Evolutionary conservation across 1,284 basidiomycete genomes (phyloP), one percentile per base, ranked within the genome.

Genomic region (Coniferiporia sulphurascens): DNA sequence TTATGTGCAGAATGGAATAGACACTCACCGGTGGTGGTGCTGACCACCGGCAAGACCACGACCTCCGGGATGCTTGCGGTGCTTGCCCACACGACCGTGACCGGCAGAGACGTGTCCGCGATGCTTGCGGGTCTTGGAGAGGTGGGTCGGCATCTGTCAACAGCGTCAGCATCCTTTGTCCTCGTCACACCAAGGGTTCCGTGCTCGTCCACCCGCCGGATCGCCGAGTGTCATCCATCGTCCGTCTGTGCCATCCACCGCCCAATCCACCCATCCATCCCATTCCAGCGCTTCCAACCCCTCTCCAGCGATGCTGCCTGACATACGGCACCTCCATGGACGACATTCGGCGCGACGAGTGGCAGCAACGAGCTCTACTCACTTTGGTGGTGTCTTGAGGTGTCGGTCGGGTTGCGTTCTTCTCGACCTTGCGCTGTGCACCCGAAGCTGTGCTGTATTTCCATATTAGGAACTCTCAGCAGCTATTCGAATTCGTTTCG

Each of bases 21-120:
- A 48, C 35, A 81, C 87, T 70, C 71, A 91, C 89, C 96, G 84
- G 89, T 99, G 97, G 84, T 99, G 96, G 82, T 98, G 96, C 80
- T 89, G 85, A 87, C 97, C 96, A 95, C 96, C 97, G 81, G 96
- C 96, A 72, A 98, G 91, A 98, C 96, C 96, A 79, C 96, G 93
- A 93, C 96, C 96, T 83, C 96, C 96, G 63, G 97, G 97, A 74
- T 97, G 95, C 80, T 99, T 98, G 78, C 96, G 91, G 88, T 99
- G 96, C 87, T 99, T 98, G 71, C 96, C 97, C 73, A 99, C 91
- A 91, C 96, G 95, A 80, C 96, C 96, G 80, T 98, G 89, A 82
- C 95, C 95, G 73, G 95, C 95, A 68, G 95, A 98, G 72, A 99
- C 96, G 83, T 99, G 94, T 72, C 95, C 95, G 73, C 95, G 86